Conservation (phyloP, 2,329 filamentous ascomycete species). For the Fusarium redolens region DNA sequence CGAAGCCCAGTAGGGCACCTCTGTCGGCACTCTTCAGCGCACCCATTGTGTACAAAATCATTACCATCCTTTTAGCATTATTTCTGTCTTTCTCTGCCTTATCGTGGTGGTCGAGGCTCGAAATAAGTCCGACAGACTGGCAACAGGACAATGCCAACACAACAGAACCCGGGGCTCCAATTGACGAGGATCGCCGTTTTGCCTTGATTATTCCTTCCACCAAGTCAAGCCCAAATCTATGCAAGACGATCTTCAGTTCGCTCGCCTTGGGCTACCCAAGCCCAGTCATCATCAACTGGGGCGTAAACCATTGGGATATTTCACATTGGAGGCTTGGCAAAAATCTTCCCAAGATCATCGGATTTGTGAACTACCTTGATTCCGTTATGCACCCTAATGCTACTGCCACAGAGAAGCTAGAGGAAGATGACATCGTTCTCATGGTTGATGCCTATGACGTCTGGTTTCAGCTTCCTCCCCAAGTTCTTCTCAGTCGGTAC, state of each 20-base stretch:
- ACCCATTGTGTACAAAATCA: not conserved
- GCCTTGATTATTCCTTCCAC: not conserved
- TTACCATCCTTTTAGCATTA: not conserved
- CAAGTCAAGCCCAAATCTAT: not conserved
- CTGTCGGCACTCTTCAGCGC: not conserved
- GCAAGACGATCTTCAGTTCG: not conserved
- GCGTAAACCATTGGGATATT: not conserved
- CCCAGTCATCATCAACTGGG: conserved; percentile 6
- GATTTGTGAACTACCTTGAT: not conserved
- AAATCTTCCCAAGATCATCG: not conserved
- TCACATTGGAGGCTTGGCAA: not conserved
- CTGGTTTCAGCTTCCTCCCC: conserved; percentile 12
- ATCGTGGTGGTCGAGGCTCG: not conserved
- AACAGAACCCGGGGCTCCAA: not conserved
- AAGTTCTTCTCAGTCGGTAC: conserved; percentile 15
- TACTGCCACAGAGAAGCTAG: not conserved
- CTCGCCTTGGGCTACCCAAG: not conserved
- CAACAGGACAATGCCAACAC: not conserved
- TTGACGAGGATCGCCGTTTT: not conserved
- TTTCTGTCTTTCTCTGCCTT: not conserved
- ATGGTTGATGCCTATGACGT: conserved; percentile 4
- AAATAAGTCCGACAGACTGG: not conserved
- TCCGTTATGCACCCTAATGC: conserved; percentile 8
- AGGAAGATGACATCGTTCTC: conserved; percentile 4
- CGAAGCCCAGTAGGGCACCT: not conserved